Base-by-base conservation (phyloP, 2,329 filamentous ascomycete genomes). In the Aspergillus alliaceus region DNA sequence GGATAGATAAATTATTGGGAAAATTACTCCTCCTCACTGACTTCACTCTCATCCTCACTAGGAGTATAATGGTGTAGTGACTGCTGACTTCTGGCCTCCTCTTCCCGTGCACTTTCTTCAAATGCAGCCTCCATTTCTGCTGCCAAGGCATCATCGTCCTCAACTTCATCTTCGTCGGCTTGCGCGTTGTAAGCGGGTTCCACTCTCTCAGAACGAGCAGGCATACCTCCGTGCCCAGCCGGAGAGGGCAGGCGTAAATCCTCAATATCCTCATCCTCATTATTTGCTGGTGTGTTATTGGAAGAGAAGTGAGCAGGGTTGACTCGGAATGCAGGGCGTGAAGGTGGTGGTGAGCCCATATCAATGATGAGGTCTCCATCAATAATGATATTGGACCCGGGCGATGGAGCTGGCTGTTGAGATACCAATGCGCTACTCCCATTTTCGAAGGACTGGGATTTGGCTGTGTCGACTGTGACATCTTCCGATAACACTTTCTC, bases 1-100 rank as follows among this genome's bases (percentile, higher is more conserved):
- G 18, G 14, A 54, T 56, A 44, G 48, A 50, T 35, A 25, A 24
- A 60, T 11, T 44, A 46, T n/a, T n/a, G 14, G 11, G n/a, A 53
- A 8, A 4, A 54, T 72, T 61, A 88, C 68, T 88, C 86, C 69
- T 88, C 86, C 68, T 88, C 86, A 62, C 86, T 88, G 53, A 88
- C 85, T 64, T 86, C 84, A 62, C 85, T 88, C 70, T 88, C 85
- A 52, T 79, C 74, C 18, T 85, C 84, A 34, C 78, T 82, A 24
- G 66, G 63, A 44, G 69, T 62, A 53, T 64, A 74, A 29, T 68
- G 69, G 35, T 70, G 67, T 22, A 68, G 66, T 15, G 70, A 69
- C 14, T 71, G 68, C 27, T 71, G 71, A 20, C 62, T 72, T 27
- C 69, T 66, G 25, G 80, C 78, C 27, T 79, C 72, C 57, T 74